Base-by-base conservation (phyloP, 2,329 filamentous ascomycete genomes). In the Fusarium paranaense region DNA sequence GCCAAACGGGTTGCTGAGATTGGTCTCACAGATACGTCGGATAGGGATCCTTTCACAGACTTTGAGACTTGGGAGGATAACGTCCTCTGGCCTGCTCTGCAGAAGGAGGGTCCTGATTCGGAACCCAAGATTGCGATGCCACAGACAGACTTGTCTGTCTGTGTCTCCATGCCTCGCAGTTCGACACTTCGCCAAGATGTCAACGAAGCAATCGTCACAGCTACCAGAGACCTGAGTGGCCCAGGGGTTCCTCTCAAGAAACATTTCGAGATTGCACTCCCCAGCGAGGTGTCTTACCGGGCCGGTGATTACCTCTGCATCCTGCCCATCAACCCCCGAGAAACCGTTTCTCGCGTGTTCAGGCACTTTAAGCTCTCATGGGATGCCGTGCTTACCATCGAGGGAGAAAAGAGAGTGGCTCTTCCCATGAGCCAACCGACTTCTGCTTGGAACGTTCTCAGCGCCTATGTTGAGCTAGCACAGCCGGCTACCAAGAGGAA, bases 241-340 rank as follows among this genome's bases (percentile, higher is more conserved):
- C 79, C n/a, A 72, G 87, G 83, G 0, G 86, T 85, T 25, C 85
- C 68, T 9, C 57, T 64, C 40, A 93, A 93, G 82, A 86, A 87
- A 20, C 86, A 90, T 62, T 85, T 93, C 11, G 88, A 89, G 62
- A 88, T 94, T 20, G 87, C 88, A 65, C 85, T 95, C 0, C 92
- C 93, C 0, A 86, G 85, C 1, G 88, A 86, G 57, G 84, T 89
- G 82, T 86, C 85, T 0, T 95, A 94, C 80, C 86, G 87, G 25
- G 88, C 90, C 6, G 93, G 93, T 22, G 93, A 95, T 78, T 94
- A 95, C 78, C 86, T 95, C 2, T 90, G 91, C 0, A 86, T 94
- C 3, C 83, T 94, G 1, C 93, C 93, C 0, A 82, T 92, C 25
- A 95, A 95, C 76, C 88, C 89, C 3, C 84, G 85, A 45, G 83